Evolutionary conservation across 139 green algal genomes (phyloP), one percentile per base, ranked within the genome.

Genomic region (Spirogloea muscicola): DNA sequence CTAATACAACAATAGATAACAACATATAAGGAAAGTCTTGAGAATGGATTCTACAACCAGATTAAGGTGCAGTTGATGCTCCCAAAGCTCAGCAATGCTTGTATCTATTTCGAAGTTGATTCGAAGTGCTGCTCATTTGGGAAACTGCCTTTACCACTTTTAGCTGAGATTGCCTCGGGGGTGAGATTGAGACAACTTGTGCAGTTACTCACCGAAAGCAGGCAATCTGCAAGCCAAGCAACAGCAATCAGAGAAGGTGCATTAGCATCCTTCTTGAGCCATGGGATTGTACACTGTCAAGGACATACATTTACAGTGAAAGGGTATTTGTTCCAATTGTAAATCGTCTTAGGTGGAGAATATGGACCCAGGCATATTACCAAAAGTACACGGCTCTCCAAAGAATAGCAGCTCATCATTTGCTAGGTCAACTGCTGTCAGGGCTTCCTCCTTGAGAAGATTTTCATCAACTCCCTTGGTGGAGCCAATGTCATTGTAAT

Each of bases 381-480:
- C 66, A 3, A 66, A 75, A 2, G 65, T 6, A 6, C 66, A 75
- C 3, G 44, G 46, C 7, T 75, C 66, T 0, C 48, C 66, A 13
- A 75, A 46, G 48, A 46, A 75, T 49, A 75, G 10, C 2, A 67
- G 21, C 57, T 75, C 66, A 31, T 46, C 66, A 16, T 75, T 49
- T 4, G 48, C 66, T 9, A 75, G 37, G 5, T 75, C 66, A 16
- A 69, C 7, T 27, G 25, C 51, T 13, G 31, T 2, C 6, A 44
- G 33, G 27, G 65, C 49, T 21, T 75, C 67, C 48, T 27, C 41
- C 16, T 75, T 49, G n/a, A 75, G 38, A 6, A 66, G 29, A 13
- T 75, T 49, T 5, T 16, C 29, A 16, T 41, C 18, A 10, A 39
- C 34, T 65, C 29, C 33, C 25, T 29, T 33, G 36, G 34, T 34